Conservation (phyloP, 2,329 filamentous ascomycete species). For the Aureobasidium lini region DNA sequence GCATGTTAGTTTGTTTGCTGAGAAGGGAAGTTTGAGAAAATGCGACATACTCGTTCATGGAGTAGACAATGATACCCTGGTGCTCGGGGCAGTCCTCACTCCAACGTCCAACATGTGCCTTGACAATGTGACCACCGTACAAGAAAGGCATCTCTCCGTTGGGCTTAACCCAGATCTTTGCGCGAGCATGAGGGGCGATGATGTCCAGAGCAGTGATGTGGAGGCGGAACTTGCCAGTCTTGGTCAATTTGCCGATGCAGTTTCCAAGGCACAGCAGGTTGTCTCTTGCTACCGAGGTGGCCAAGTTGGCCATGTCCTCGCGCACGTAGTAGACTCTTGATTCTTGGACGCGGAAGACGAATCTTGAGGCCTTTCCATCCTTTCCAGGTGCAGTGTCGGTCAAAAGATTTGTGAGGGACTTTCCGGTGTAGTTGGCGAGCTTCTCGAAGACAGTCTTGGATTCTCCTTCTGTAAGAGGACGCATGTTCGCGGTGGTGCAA, state of each 20-base stretch:
- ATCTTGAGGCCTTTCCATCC: conserved; percentile 49
- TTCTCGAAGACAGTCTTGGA: conserved; percentile 81
- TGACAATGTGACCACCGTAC: conserved; percentile 85
- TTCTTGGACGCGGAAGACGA: conserved; percentile 78
- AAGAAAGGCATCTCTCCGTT: conserved; percentile 98
- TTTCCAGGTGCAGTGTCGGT: conserved; percentile 40
- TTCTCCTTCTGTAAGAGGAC: conserved; percentile 71
- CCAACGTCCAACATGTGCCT: conserved; percentile 75
- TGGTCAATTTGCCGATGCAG: conserved; percentile 91
- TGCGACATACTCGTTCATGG: conserved; percentile 69
- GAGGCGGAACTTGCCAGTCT: conserved; percentile 89
- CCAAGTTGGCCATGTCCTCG: conserved; percentile 82
- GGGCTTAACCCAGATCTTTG: conserved; percentile 94
- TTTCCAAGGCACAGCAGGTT: conserved; percentile 82
- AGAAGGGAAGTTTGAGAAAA: conserved; percentile 47
- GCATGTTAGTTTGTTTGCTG: conserved; percentile 14
- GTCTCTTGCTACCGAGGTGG: conserved; percentile 74
- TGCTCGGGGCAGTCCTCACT: conserved; percentile 91
- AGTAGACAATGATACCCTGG: conserved; percentile 80
- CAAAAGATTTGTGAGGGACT: conserved; percentile 71
- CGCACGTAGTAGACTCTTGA: conserved; percentile 87
- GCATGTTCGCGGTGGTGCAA: conserved; percentile 50
- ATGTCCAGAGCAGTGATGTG: conserved; percentile 89
- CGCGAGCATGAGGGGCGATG: conserved; percentile 82
- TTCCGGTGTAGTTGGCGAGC: conserved; percentile 87